Evolutionary conservation across 2,329 filamentous ascomycete species (phyloP), one percentile per base, ranked within the genome.

Genomic region (Elsinoe ampelina): DNA sequence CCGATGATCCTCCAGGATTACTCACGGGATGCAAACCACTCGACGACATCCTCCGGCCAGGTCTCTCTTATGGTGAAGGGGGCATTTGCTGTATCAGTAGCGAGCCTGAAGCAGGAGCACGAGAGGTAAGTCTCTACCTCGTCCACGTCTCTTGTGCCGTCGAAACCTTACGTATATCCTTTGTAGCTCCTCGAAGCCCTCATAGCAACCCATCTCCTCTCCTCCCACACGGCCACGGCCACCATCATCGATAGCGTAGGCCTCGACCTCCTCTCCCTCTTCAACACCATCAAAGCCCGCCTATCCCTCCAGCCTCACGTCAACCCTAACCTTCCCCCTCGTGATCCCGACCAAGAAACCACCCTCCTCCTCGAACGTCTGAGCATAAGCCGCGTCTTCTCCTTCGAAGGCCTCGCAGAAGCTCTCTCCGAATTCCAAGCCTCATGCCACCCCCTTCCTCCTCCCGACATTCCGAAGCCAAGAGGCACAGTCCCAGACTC

Each of bases 311-410:
- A 47, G 12, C 17, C 54, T 45, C 20, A 35, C 10, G 30, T 42
- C 51, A 47, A 55, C 5, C 56, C 51, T 13, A 51, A 36, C 4
- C 51, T 63, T n/a, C 58, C 22, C 47, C 17, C 54, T 2, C 34
- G 58, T 7, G 45, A 41, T n/a, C 19, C 45, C 8, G 58, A 54
- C 5, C 22, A 38, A 12, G 42, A 58, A 41, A 58, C 56, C 3
- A 66, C 70, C 36, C 59, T 60, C 15, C 57, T 72, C 3, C 67
- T 80, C 0, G 74, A 75, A 22, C 63, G 72, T 1, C 68, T 79
- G 2, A 71, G 70, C 59, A 74, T 79, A 26, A 76, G 77, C 70
- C 70, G 76, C 3, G 73, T 76, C 0, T 80, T 80, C 61, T 76
- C 79, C 61, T 70, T 75, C 38, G 68, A 72, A 7, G 77, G 77